Evolutionary conservation across 768 basidiomycete genomes (phyloP), one percentile per base, ranked within the genome.

Genomic region (Pilatotrama ljubarskyi): DNA sequence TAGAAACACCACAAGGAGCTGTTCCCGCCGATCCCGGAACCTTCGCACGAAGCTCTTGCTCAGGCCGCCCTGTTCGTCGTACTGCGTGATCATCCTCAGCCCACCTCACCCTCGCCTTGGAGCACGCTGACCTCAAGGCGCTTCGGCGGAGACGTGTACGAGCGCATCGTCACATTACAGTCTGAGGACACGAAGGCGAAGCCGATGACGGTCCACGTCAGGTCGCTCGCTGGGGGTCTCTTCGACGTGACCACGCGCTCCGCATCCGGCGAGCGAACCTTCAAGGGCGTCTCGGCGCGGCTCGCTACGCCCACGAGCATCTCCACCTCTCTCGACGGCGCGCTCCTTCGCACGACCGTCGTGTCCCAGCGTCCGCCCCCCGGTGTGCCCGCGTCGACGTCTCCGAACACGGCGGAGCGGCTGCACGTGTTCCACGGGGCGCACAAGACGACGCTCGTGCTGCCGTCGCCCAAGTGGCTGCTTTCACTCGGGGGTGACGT

Each of bases 1-100:
- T 29, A 95, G 93, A 93, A 92, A 84, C 88, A 96, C 70, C 82
- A 84, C 67, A 78, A 85, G 40, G 83, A 90, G 57, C 77, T 97
- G n/a, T 94, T 97, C 76, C 90, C 90, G 2, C 77, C 83, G 0
- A 64, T 86, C 2, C 64, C 77, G 6, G 74, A 82, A 15, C 87
- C 91, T 2, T 79, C 82, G 1, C 75, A 87, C 0, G 82, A 85
- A 46, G 66, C 90, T 11, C 75, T 95, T 5, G 91, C 89, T 2
- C 89, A 91, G 70, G 90, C 90, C 0, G 93, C 90, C 0, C 77
- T 97, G 7, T 96, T 82, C 68, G 75, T 92, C 11, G 80, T 78
- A 17, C 81, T 93, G 15, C 84, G 90, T 40, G 89, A 90, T 59
- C 81, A 82, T 26, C 70, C 76, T 15, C 44, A 71, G 8, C 66